Evolutionary conservation across 75 land plant genomes (phyloP).

Genomic region (Pinus taeda): DNA sequence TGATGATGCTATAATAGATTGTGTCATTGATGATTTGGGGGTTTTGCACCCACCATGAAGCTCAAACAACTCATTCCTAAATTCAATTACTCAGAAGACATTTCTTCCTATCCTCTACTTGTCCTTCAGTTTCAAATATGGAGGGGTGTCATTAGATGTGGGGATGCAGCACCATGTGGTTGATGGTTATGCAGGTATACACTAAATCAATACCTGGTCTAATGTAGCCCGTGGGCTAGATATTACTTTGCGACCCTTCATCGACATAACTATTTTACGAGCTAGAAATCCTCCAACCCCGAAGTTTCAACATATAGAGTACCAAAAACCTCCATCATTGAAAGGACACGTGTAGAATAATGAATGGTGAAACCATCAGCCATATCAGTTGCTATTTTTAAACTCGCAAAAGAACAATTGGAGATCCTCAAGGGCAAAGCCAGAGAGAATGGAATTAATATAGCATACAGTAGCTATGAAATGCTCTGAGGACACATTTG

Average conservation of each 20-base stretch:
- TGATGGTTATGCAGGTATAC: conserved; percentile 71
- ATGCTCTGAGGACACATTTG: conserved; percentile 79
- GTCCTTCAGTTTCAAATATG: conserved; percentile 84
- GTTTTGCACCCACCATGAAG: conserved; percentile 53
- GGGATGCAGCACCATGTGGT: conserved; percentile 88
- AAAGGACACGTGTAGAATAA: not conserved
- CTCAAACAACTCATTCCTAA: conserved; percentile 47
- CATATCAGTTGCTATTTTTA: conserved; percentile 43
- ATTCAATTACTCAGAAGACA: conserved; percentile 51
- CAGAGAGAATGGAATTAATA: conserved; percentile 21
- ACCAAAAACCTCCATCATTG: conserved; percentile 60
- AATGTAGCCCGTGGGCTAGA: conserved; percentile 63
- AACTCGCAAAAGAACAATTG: conserved; percentile 37
- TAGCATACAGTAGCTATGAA: conserved; percentile 67
- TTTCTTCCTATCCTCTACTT: conserved; percentile 55
- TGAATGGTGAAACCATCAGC: not conserved
- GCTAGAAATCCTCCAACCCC: conserved; percentile 74
- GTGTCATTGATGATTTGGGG: conserved; percentile 42
- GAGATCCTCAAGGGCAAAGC: conserved; percentile 39
- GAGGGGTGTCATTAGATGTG: conserved; percentile 78
- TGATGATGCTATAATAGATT: conserved; percentile 48
- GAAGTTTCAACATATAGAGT: conserved; percentile 67
- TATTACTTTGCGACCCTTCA: conserved; percentile 52
- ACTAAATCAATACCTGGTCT: conserved; percentile 79
- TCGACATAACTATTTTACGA: conserved; percentile 68